Conservation (phyloP, 2,329 filamentous ascomycete species). For the Rachicladosporium sp. region DNA sequence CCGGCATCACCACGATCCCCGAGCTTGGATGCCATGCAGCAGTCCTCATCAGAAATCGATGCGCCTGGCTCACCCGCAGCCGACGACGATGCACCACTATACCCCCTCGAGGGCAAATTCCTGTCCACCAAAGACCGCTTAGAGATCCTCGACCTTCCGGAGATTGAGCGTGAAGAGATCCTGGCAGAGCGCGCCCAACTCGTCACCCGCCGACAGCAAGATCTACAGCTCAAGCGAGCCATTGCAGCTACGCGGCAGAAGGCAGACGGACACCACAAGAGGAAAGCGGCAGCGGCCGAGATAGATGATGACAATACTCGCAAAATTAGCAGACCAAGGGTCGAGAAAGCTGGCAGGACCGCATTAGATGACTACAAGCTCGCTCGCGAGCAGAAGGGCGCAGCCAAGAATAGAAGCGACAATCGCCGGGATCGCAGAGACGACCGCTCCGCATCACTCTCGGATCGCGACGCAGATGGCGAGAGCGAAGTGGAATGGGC, state of each 20-base stretch:
- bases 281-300: constrained; percentile 47
- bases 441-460: constrained; percentile 30
- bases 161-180: constrained; percentile 82
- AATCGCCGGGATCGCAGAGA: constrained; percentile 31
- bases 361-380: constrained; percentile 60
- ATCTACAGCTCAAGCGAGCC: constrained; percentile 66
- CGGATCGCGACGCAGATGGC: constrained; percentile 48
- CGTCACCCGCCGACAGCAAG: constrained; percentile 70
- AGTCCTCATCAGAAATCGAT: constrained; percentile 54
- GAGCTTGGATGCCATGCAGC: constrained; percentile 56
- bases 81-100: constrained; percentile 42
- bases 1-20: too few relatives aligned
- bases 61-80: constrained; percentile 9
- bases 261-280: constrained; percentile 49
- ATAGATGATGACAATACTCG: constrained; percentile 75
- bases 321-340: constrained; percentile 34
- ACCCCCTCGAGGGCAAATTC: constrained; percentile 79
- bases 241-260: constrained; percentile 30
- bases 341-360: constrained; percentile 41
- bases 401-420: constrained; percentile 31
- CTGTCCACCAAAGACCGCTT: constrained; percentile 42
- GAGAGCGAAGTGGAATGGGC: constrained; percentile 75
- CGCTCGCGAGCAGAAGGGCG: constrained; percentile 48
- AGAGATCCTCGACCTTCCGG: constrained; percentile 70
- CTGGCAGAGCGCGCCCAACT: constrained; percentile 77